Evolutionary conservation across 352 stramenopile genomes (phyloP), one percentile per base, ranked within the genome.

Genomic region (Phytophthora fragariae): DNA sequence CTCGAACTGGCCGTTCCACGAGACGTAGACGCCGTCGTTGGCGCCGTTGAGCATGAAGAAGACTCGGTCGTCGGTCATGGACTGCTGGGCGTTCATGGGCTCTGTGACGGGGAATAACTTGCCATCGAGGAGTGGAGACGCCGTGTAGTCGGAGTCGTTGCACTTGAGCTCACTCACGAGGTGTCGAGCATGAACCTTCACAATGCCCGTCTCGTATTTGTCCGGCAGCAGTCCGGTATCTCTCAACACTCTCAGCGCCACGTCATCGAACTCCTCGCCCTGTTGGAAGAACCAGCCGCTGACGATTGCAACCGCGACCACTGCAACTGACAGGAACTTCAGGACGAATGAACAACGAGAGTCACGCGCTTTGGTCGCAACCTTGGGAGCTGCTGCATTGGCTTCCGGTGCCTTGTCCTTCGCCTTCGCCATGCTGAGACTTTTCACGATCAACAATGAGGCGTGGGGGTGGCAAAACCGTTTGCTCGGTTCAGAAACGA

Each of bases 21-120:
- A 81, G 55, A 92, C 85, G 75, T 94, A 94, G 56, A 96, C 61
- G 8, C 89, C 89, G 35, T 94, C 82, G 57, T 94, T 96, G 15
- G 72, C 83, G 11, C 89, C 89, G 57, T 96, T 96, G 69, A 96
- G 85, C 83, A 96, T 89, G 76, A 96, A 90, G 62, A 96, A 96
- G 49, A 93, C 64, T 66, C 79, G 80, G 81, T 93, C 77, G 7
- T 75, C 63, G 12, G 27, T 14, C 37, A 75, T 74, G 10, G 74
- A 60, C 27, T 66, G 39, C 3, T 70, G 67, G 2, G 58, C 64
- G 33, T 88, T 75, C 83, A 92, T 93, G 5, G 87, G 78, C 21
- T 90, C 68, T 47, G 75, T 88, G n/a, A 93, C 85, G 46, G 62
- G 74, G 6, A 80, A 60, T 0, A 81, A 15, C 46, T 80, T 77